These are phyloP conservation scores for Penicillium sp. DNA, from an alignment of 2,329 filamentous ascomycete genomes.

Conservation along the genomic window DNA sequence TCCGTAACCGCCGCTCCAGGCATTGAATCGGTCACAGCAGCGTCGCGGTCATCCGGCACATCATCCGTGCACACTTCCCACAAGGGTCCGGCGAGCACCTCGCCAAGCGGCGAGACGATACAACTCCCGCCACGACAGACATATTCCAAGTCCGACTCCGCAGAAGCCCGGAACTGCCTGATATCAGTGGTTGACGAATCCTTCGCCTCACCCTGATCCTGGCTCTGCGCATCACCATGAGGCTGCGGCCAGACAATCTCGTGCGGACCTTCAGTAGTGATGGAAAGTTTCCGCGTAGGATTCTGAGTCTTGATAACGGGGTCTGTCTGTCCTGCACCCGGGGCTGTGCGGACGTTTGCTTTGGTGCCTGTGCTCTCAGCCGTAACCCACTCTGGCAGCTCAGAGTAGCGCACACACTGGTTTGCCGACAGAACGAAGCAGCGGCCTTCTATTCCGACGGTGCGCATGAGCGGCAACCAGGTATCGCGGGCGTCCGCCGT, in stretches of 20 bases:
- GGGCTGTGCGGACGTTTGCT: neutral
- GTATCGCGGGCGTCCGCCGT: constrained; percentile 80
- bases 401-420: constrained; percentile 64
- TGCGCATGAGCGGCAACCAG: constrained; percentile 76
- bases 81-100: constrained; percentile 71
- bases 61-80: constrained; percentile 60
- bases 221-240: neutral
- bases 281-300: neutral
- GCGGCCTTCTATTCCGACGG: constrained; percentile 73
- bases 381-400: constrained; percentile 53
- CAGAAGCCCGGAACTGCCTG: neutral
- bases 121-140: constrained; percentile 75
- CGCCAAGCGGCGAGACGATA: constrained; percentile 73
- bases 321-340: neutral
- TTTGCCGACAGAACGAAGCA: constrained; percentile 83
- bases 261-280: constrained; percentile 1
- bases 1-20: constrained; percentile 29
- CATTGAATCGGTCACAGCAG: constrained; percentile 28
- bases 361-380: neutral
- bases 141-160: constrained; percentile 42
- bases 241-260: constrained; percentile 2
- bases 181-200: neutral
- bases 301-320: neutral
- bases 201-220: neutral
- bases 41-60: constrained; percentile 25